phyloP scores from a whole-genome alignment of 2,329 filamentous ascomycete species.

The Pseudovirgaria hyperparasitica region DNA sequence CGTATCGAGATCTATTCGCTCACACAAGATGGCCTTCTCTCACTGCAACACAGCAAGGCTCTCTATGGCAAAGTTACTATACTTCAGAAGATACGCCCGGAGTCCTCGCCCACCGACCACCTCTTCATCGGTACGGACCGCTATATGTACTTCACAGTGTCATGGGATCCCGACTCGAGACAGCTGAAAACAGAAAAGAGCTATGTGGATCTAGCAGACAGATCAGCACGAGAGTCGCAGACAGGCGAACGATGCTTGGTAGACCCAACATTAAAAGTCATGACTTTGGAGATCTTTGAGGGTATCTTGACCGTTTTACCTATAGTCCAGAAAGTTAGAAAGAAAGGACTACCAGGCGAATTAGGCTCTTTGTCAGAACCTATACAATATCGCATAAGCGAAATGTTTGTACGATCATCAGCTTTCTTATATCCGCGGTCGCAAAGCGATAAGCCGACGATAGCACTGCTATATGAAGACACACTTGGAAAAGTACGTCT shows the following conservation, averaged over 20 bases:
- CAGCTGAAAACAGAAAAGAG: slow-evolving; percentile 44
- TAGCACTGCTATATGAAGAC: slow-evolving; percentile 55
- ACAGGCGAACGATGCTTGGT: slow-evolving; percentile 73
- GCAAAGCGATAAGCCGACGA: slow-evolving; percentile 39
- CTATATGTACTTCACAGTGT: slow-evolving; percentile 80
- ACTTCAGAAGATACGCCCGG: slow-evolving; percentile 66
- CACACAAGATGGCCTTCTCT: slow-evolving; percentile 46
- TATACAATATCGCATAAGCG: slow-evolving; percentile 48
- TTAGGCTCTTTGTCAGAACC: slow-evolving; percentile 49
- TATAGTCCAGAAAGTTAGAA: slow-evolving; percentile 40
- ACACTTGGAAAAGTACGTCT: slow-evolving; percentile 41
- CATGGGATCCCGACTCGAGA: slow-evolving; percentile 55
- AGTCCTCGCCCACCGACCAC: slow-evolving; percentile 62
- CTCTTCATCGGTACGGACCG: slow-evolving; percentile 88
- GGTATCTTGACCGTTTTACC: slow-evolving; percentile 54
- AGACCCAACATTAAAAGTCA: slow-evolving; percentile 61
- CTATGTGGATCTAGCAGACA: slow-evolving; percentile 48
- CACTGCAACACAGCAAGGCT: slow-evolving; percentile 53
- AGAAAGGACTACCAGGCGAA: slow-evolving; percentile 34
- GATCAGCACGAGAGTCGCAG: slow-evolving; percentile 58
- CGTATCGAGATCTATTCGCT: slow-evolving; percentile 72
- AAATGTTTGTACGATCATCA: slow-evolving; percentile 53
- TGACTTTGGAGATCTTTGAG: slow-evolving; percentile 57
- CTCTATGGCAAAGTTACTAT: slow-evolving; percentile 82
- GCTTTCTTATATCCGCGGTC: slow-evolving; percentile 48